Evolutionary conservation across 2,329 filamentous ascomycete species (phyloP), one percentile per base, ranked within the genome.

Genomic region (Graphiopsis chlorocephala): DNA sequence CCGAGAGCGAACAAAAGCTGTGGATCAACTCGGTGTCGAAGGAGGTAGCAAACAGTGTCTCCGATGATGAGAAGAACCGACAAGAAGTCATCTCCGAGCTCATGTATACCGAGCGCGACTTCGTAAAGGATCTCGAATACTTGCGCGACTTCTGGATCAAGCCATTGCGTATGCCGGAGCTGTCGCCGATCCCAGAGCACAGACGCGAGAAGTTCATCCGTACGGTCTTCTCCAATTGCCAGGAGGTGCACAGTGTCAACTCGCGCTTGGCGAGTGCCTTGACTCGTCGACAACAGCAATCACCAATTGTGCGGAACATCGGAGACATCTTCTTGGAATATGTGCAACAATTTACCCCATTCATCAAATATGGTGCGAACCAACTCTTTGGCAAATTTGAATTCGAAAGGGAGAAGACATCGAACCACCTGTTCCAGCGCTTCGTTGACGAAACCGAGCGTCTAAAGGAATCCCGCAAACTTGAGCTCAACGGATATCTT

Each of bases 11-110:
- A 77, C 95, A 98, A 81, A 98, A 98, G 78, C 85, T 99, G 42
- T 99, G 95, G 95, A 99, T 99, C 78, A 98, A 98, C 77, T 97
- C 93, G 15, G 95, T 99, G 38, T 92, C 93, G 0, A 95, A 97
- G 77, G 95, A 98, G 76, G 84, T 99, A 64, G 93, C 93, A 0
- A 93, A 98, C 71, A 91, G 89, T 74, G 89, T 97, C 31, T 88
- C 88, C 58, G 95, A 99, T 70, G 87, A 86, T 70, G 95, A 99
- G 78, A 96, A 97, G 87, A 98, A 98, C 82, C 88, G 95, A 52
- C 95, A 99, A 76, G 95, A 99, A 75, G 91, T 99, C 71, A 97
- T 99, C 66, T 97, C 94, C 6, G 95, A 99, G 77, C 89, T 98
- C 67, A 97, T 96, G 88, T 99, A 99, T 80, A 99, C 95, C 0